These are phyloP conservation scores for Leccinum olivaceopallidum DNA, from an alignment of 768 basidiomycete genomes.

Conservation along the genomic window DNA sequence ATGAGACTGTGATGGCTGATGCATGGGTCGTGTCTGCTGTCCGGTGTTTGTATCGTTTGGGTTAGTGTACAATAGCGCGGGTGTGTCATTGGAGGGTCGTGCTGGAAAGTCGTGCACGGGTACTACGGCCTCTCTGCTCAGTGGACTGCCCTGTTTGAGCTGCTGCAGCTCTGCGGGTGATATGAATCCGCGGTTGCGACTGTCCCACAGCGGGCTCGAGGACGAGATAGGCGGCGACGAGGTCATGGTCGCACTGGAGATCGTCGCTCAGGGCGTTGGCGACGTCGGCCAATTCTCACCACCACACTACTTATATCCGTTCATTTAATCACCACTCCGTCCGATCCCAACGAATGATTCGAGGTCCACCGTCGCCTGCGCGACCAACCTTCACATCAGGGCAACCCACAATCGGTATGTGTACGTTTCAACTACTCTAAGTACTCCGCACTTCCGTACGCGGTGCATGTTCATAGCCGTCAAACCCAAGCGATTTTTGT, in stretches of 20 bases:
- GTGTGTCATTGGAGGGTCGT: slow-evolving; percentile 23
- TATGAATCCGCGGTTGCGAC: slow-evolving; percentile 35
- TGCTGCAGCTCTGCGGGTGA: slow-evolving; percentile 36
- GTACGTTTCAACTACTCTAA: not conserved
- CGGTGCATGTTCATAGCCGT: slow-evolving; percentile 52
- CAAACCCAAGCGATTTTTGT: slow-evolving; percentile 79
- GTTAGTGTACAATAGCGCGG: slow-evolving; percentile 15
- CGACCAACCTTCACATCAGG: not conserved
- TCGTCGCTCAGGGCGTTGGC: slow-evolving; percentile 5
- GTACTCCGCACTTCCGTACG: not conserved
- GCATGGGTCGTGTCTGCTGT: slow-evolving; percentile 30
- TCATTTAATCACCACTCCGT: not conserved
- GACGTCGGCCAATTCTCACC: not conserved
- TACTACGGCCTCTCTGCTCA: slow-evolving; percentile 12
- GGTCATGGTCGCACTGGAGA: slow-evolving; percentile 4
- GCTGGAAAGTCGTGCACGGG: slow-evolving; percentile 35
- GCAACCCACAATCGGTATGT: not conserved
- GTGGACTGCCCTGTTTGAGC: slow-evolving; percentile 33
- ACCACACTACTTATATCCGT: not conserved
- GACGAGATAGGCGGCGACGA: slow-evolving; percentile 18
- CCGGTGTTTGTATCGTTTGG: slow-evolving; percentile 14
- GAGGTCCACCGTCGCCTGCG: not conserved
- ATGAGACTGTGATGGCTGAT: slow-evolving; percentile 37
- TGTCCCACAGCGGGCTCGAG: slow-evolving; percentile 38
- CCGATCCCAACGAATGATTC: not conserved